A percentile compares a stretch with the other conserved stretches of the same genome.
Conservation (phyloP, 495 filamentous ascomycete genomes). For the Thozetella sp. region DNA sequence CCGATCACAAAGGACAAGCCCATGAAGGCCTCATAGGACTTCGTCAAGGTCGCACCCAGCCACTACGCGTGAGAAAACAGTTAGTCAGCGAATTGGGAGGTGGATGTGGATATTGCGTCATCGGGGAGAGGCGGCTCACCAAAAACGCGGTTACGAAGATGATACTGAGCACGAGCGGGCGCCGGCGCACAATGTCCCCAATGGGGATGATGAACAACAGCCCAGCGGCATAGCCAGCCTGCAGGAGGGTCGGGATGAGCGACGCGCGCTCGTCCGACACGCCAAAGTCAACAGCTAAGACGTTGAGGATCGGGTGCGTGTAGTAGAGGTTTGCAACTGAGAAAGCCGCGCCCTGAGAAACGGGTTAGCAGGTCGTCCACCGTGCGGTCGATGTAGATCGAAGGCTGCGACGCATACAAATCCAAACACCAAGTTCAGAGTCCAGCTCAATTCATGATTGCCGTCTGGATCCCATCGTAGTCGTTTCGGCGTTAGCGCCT, state of each 20-base stretch:
- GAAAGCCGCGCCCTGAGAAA: slow-evolving; percentile 33
- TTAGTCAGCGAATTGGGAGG: neutral
- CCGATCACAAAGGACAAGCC: slow-evolving; percentile 67
- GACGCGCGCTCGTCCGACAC: slow-evolving; percentile 59
- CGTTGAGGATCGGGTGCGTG: slow-evolving; percentile 68
- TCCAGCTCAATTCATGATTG: slow-evolving; percentile 59
- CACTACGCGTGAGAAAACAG: slow-evolving; percentile 23
- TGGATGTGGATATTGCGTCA: too few relatives aligned
- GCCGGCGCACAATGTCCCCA: slow-evolving; percentile 68
- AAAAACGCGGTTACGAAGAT: slow-evolving; percentile 68
- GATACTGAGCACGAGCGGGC: slow-evolving; percentile 68
- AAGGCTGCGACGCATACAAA: slow-evolving; percentile 24
- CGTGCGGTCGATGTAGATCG: neutral
- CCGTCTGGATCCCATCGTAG: slow-evolving; percentile 58
- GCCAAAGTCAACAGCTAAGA: slow-evolving; percentile 63
- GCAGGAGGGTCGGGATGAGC: slow-evolving; percentile 69
- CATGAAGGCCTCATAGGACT: slow-evolving; percentile 61
- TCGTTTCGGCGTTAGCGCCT: too few relatives aligned
- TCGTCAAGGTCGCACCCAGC: slow-evolving; percentile 72
- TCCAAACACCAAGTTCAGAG: slow-evolving; percentile 64
- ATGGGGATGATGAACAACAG: slow-evolving; percentile 75
- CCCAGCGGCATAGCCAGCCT: slow-evolving; percentile 77
- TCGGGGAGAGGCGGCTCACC: slow-evolving; percentile 47
- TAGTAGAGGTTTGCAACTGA: slow-evolving; percentile 79
- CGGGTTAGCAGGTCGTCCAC: slow-evolving; percentile 2